Conservation (phyloP, 805 yeast genomes). For the Sugiyamaella chiloensis region DNA sequence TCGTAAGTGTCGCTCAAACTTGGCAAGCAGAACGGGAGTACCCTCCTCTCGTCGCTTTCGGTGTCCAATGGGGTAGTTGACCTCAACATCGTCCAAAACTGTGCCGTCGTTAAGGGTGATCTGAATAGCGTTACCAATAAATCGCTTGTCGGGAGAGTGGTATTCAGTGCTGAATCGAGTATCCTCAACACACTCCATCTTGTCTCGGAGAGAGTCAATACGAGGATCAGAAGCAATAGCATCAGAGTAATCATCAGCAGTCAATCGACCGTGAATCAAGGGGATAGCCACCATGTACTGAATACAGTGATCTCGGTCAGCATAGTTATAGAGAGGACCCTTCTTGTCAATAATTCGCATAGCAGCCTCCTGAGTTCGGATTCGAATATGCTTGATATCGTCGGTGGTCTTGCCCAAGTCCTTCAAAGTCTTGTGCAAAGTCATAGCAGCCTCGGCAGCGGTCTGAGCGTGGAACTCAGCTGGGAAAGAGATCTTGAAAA, state of each 20-base stretch:
- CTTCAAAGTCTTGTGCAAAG: slow-evolving; percentile 38
- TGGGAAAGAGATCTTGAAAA: slow-evolving; percentile 60
- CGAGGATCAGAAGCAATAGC: slow-evolving; percentile 49
- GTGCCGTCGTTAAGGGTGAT: slow-evolving; percentile 55
- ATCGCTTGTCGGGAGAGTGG: slow-evolving; percentile 55
- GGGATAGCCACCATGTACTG: slow-evolving; percentile 63
- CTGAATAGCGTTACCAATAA: slow-evolving; percentile 52
- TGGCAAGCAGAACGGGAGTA: slow-evolving; percentile 48
- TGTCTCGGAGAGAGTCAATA: slow-evolving; percentile 49
- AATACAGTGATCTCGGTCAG: slow-evolving; percentile 63
- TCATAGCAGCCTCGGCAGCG: slow-evolving; percentile 58
- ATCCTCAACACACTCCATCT: slow-evolving; percentile 55
- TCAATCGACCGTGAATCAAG: slow-evolving; percentile 50
- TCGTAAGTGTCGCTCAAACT: slow-evolving; percentile 50
- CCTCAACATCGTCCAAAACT: slow-evolving; percentile 48
- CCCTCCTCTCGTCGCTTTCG: slow-evolving; percentile 58
- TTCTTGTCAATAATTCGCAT: slow-evolving; percentile 56
- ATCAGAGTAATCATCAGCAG: slow-evolving; percentile 58
- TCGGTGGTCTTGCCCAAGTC: slow-evolving; percentile 42
- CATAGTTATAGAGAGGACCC: slow-evolving; percentile 60
- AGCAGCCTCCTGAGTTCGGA: slow-evolving; percentile 60
- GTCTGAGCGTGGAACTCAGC: slow-evolving; percentile 68
- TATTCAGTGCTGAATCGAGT: slow-evolving; percentile 48
- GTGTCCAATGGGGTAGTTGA: slow-evolving; percentile 60
- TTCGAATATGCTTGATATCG: slow-evolving; percentile 49